Conservation (phyloP, 495 filamentous ascomycete genomes). For the Podospora anserina region DNA sequence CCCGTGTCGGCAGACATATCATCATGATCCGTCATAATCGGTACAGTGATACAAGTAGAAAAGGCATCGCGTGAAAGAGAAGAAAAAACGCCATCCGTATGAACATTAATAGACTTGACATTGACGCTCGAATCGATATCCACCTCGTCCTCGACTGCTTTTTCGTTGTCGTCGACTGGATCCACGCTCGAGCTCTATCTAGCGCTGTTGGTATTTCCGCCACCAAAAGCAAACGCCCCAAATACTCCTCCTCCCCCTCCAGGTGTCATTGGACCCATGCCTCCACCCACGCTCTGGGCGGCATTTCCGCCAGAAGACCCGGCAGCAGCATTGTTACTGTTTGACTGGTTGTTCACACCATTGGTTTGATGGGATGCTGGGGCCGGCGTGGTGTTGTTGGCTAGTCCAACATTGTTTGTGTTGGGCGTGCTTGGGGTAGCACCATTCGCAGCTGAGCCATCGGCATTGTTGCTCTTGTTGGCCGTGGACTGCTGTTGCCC, state of each 20-base stretch:
- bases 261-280: conserved; percentile 64
- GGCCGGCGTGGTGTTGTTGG: conserved; percentile 50
- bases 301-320: conserved; percentile 17
- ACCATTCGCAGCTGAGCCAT: conserved; percentile 40
- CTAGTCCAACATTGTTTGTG: conserved; percentile 51
- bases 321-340: neutral
- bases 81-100: neutral
- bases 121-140: neutral
- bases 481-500: conserved; percentile 23
- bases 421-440: conserved; percentile 70
- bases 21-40: neutral
- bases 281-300: conserved; percentile 22
- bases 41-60: neutral
- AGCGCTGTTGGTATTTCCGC: conserved; percentile 9
- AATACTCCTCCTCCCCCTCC: conserved; percentile 65
- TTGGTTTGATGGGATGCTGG: conserved; percentile 55
- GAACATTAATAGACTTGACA: neutral
- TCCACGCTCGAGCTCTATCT: neutral
- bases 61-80: neutral
- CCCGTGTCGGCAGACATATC: too few species aligned
- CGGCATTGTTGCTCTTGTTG: conserved; percentile 14
- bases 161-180: neutral
- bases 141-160: neutral
- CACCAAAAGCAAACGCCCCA: conserved; percentile 52
- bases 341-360: neutral